A percentile compares a stretch with the other conserved stretches of the same genome.
phyloP scores from a whole-genome alignment of 2,329 filamentous ascomycete genomes.

The Fusarium clavum region DNA sequence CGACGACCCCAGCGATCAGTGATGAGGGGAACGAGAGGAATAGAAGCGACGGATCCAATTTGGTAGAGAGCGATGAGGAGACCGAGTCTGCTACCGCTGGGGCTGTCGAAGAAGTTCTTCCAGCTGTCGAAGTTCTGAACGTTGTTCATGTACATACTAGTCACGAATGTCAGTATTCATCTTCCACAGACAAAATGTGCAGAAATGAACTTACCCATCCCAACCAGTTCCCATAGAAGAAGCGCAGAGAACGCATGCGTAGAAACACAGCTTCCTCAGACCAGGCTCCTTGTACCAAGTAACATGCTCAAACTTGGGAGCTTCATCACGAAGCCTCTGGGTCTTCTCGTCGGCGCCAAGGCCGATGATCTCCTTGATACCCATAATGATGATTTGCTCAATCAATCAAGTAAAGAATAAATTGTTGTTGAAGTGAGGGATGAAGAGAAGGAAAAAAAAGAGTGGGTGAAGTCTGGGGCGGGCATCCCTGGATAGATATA shows the following conservation, averaged over 20 bases:
- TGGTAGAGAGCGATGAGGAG: slow-evolving; percentile 64
- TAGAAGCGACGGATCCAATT: slow-evolving; percentile 61
- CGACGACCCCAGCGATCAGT: slow-evolving; percentile 59
- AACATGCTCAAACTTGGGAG: slow-evolving; percentile 65
- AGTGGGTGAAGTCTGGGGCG: neutral
- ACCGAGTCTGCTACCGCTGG: slow-evolving; percentile 56
- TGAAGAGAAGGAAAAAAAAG: neutral
- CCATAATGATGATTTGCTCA: slow-evolving; percentile 10
- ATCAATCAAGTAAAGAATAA: neutral
- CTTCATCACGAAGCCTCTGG: slow-evolving; percentile 52
- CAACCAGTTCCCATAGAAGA: slow-evolving; percentile 34
- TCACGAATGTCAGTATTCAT: slow-evolving; percentile 68
- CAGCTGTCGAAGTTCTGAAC: slow-evolving; percentile 66
- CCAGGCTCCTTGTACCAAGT: slow-evolving; percentile 68
- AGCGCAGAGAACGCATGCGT: slow-evolving; percentile 19
- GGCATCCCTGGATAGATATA: slow-evolving; percentile 22
- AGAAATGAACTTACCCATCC: slow-evolving; percentile 54
- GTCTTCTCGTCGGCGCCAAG: slow-evolving; percentile 28
- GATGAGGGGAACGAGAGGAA: slow-evolving; percentile 59
- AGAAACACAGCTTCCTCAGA: slow-evolving; percentile 65
- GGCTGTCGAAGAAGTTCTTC: slow-evolving; percentile 59
- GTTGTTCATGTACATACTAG: slow-evolving; percentile 60
- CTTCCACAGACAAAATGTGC: slow-evolving; percentile 53
- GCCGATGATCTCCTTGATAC: slow-evolving; percentile 29
- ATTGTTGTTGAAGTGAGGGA: slow-evolving; percentile 1